phyloP scores from a whole-genome alignment of 176 grass and related monocot genomes.

The Rhipidocladum racemiflorum region DNA sequence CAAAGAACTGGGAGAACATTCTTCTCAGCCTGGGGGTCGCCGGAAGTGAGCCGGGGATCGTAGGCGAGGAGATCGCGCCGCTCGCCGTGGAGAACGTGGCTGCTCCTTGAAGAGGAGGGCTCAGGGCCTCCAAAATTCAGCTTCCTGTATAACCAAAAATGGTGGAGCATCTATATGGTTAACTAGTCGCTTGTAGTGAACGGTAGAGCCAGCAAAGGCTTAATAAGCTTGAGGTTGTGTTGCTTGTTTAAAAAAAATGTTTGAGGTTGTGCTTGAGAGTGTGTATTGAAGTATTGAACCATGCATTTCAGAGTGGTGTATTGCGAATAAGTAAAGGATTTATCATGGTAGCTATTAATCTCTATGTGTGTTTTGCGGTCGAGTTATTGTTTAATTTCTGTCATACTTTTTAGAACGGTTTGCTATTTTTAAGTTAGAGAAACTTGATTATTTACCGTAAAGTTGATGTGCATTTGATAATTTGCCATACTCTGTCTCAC shows the following conservation, averaged over 20 bases:
- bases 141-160: neutral
- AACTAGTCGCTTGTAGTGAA: slow-evolving; percentile 26
- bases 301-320: slow-evolving; percentile 5
- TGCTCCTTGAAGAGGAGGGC: slow-evolving; percentile 48
- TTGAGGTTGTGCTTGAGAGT: neutral
- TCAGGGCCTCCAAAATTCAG: neutral
- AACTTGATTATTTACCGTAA: no score
- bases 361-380: neutral
- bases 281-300: neutral
- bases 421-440: no score
- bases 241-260: no score
- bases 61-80: slow-evolving; percentile 77
- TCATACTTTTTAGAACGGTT: no score
- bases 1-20: slow-evolving; percentile 74
- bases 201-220: neutral
- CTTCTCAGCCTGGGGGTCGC: slow-evolving; percentile 54
- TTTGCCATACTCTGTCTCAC: no score
- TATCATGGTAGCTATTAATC: neutral
- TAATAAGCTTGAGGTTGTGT: slow-evolving; percentile 7
- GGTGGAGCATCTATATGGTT: neutral
- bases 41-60: slow-evolving; percentile 56
- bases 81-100: slow-evolving; percentile 86
- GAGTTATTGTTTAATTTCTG: neutral
- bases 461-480: no score
- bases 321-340: slow-evolving; percentile 32